A percentile compares a stretch with the other conserved stretches of the same genome.
These are phyloP conservation scores for Setaria italica DNA, from an alignment of 202 grass and related monocot species.

Conservation along the genomic window DNA sequence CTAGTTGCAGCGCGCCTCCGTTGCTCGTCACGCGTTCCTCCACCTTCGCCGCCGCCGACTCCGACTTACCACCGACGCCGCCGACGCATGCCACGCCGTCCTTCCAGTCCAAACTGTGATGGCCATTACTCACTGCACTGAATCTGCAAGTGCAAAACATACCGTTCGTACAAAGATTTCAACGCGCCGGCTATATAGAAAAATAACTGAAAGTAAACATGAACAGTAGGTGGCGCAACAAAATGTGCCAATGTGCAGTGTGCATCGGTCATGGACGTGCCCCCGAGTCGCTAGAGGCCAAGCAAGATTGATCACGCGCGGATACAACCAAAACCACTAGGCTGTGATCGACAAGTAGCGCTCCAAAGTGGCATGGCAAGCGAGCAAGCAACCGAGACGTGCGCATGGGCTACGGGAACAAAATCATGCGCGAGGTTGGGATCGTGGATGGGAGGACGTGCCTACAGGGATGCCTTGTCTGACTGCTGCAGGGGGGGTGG, in stretches of 20 bases:
- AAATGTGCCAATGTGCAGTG: not conserved
- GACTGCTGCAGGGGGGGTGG: slow-evolving; percentile 32
- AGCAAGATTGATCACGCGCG: not conserved
- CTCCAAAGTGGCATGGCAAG: slow-evolving; percentile 2
- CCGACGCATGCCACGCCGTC: not conserved
- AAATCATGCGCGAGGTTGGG: not conserved
- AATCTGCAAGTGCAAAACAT: slow-evolving; percentile 22
- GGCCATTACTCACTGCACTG: slow-evolving; percentile 35
- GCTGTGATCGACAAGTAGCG: slow-evolving; percentile 35
- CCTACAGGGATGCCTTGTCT: slow-evolving; percentile 51
- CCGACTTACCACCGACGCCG: not conserved
- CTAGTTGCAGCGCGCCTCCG: not conserved
- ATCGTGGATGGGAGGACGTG: slow-evolving; percentile 41
- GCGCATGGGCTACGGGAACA: not conserved
- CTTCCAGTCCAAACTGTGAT: not conserved
- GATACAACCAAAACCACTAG: not conserved
- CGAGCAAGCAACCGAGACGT: not conserved
- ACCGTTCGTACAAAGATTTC: not conserved
- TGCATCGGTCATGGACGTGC: not conserved
- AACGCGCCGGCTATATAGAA: not conserved
- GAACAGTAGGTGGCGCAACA: not conserved
- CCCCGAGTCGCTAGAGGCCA: not conserved
- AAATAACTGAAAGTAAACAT: not conserved
- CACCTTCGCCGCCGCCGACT: not conserved
- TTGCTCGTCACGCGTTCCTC: not conserved